Evolutionary conservation across 441 rosid genomes (phyloP), one percentile per base, ranked within the genome.

Genomic region (Omphalea diandra): DNA sequence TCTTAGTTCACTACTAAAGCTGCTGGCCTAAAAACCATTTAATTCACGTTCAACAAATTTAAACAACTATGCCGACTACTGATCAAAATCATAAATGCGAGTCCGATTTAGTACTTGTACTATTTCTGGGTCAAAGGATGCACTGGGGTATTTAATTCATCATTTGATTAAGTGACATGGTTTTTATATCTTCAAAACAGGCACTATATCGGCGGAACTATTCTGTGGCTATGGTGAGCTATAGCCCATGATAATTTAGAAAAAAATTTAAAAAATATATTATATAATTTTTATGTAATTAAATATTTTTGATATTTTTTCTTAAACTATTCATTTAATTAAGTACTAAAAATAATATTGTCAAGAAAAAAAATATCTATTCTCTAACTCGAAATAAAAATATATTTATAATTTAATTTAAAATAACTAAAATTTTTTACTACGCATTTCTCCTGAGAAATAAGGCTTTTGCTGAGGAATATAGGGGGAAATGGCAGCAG

Each of bases 361-460:
- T n/a, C n/a, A n/a, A n/a, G n/a, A n/a, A n/a, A n/a, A n/a, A n/a
- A n/a, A n/a, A n/a, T n/a, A n/a, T n/a, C n/a, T n/a, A n/a, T n/a
- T n/a, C n/a, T n/a, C n/a, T n/a, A n/a, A n/a, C n/a, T n/a, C n/a
- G n/a, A n/a, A n/a, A n/a, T n/a, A n/a, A n/a, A n/a, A n/a, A n/a
- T n/a, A n/a, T n/a, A n/a, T n/a, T n/a, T n/a, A n/a, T n/a, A n/a
- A n/a, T n/a, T n/a, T n/a, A n/a, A n/a, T n/a, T n/a, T n/a, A n/a
- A n/a, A n/a, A n/a, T n/a, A n/a, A n/a, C n/a, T n/a, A n/a, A n/a
- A n/a, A n/a, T n/a, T n/a, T n/a, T n/a, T n/a, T n/a, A 84, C 0
- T 96, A 88, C 79, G 97, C 99, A 62, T 95, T 87, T 77, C 86
- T 90, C 24, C 75, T 93, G 65, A 96, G 98, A 55, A 95, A 92